Conservation (phyloP, 2,329 filamentous ascomycete genomes). For the Alternaria arborescens region DNA sequence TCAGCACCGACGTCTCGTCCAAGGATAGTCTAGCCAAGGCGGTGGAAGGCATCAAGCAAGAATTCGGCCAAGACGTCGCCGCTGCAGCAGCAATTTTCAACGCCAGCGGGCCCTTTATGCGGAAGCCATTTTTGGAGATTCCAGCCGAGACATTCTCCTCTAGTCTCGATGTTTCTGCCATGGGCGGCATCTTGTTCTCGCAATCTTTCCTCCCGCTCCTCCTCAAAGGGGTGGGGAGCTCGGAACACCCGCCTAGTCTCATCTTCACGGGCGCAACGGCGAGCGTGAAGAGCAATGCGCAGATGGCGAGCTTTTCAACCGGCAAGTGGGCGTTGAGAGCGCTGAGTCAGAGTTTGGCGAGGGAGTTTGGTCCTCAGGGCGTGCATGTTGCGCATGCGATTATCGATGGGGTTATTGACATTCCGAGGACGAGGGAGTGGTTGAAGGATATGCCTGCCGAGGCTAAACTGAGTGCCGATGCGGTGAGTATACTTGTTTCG, state of each 20-base stretch:
- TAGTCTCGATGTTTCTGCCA: slow-evolving; percentile 57
- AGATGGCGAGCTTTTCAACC: slow-evolving; percentile 75
- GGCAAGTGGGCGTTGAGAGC: slow-evolving; percentile 83
- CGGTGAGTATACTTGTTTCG: slow-evolving; percentile 62
- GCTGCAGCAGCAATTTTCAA: slow-evolving; percentile 74
- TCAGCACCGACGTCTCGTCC: slow-evolving; percentile 71
- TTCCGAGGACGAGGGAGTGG: slow-evolving; percentile 72
- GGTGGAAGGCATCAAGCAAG: slow-evolving; percentile 68
- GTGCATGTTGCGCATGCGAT: slow-evolving; percentile 84
- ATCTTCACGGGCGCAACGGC: slow-evolving; percentile 91
- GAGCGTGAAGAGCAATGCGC: slow-evolving; percentile 74
- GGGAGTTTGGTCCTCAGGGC: slow-evolving; percentile 84
- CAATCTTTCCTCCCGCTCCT: slow-evolving; percentile 75
- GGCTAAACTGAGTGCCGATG: slow-evolving; percentile 77
- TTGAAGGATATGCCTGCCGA: slow-evolving; percentile 64
- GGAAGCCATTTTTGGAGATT: slow-evolving; percentile 69
- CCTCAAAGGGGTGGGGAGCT: slow-evolving; percentile 63
- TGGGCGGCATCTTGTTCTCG: slow-evolving; percentile 79
- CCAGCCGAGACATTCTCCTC: slow-evolving; percentile 65
- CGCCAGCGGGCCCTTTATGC: slow-evolving; percentile 65
- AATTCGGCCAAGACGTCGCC: slow-evolving; percentile 61
- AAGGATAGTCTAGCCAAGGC: slow-evolving; percentile 64
- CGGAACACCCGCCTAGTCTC: slow-evolving; percentile 75
- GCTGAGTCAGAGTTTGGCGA: slow-evolving; percentile 76
- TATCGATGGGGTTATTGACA: slow-evolving; percentile 87